Evolutionary conservation across 257 asterid species (phyloP).

Genomic region (Jacaranda mimosifolia): DNA sequence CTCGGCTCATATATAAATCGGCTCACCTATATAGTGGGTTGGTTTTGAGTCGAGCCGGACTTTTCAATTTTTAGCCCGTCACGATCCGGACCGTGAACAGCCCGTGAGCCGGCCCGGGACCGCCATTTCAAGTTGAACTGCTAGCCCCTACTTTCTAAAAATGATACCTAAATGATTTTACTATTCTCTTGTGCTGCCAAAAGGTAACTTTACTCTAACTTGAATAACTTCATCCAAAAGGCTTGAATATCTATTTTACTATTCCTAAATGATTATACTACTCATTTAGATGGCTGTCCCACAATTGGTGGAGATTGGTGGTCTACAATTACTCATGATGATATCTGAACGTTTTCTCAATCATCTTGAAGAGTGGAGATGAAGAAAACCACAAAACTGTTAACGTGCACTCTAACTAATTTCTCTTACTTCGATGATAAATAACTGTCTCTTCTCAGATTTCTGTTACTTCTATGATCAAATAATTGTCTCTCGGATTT

Average conservation of each 20-base stretch:
- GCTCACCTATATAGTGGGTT: too few species aligned
- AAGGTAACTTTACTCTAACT: neutral
- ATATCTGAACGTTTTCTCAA: neutral
- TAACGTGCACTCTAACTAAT: too few species aligned
- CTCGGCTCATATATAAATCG: too few species aligned
- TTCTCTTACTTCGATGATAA: constrained; percentile 7
- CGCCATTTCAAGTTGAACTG: neutral
- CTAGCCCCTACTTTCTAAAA: neutral
- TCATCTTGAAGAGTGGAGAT: constrained; percentile 14
- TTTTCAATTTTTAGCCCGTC: too few species aligned
- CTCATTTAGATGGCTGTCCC: neutral
- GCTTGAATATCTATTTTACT: neutral
- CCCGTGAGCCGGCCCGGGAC: too few species aligned
- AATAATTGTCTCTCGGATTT: constrained; percentile 27
- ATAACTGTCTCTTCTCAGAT: constrained; percentile 35
- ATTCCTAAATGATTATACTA: neutral
- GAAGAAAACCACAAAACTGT: neutral
- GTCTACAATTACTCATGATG: neutral
- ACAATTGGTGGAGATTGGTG: neutral
- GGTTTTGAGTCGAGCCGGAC: too few species aligned
- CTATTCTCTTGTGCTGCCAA: neutral
- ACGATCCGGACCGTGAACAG: too few species aligned
- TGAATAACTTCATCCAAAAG: too few species aligned
- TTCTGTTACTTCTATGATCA: constrained; percentile 1
- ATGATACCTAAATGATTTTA: neutral